Base-by-base conservation (phyloP, 2,329 filamentous ascomycete genomes). In the Cladobotryum protrusum region DNA sequence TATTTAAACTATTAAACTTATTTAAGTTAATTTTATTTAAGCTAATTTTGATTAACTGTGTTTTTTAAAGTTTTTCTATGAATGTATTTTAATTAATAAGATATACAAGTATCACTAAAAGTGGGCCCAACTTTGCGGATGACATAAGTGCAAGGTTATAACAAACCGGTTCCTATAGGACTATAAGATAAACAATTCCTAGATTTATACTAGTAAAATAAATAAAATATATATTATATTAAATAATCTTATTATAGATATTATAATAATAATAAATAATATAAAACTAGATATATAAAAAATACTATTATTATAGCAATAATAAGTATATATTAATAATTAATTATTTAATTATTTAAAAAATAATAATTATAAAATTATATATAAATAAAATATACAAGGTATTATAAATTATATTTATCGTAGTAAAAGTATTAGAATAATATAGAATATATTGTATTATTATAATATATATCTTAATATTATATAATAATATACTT, bases 321-420 rank as follows among this genome's bases (percentile, higher is more conserved):
- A 44, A 33, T 3, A 3, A 44, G 5, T 29, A 33, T 14, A 5
- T 52, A 52, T 48, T 14, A 50, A 42, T 49, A 54, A 49, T 43
- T 46, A 48, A 34, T 48, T 48, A 32, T 39, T 53, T 24, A 24
- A 24, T 7, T 24, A 24, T 24, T 24, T 24, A 24, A 24, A 24
- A 4, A 24, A 7, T 24, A 24, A 24, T 24, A 24, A 24, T 24
- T 24, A 24, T 24, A 24, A 24, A 4, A 24, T n/a, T 24, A 24
- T 24, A 24, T 24, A 24, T 24, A 24, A 24, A 24, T 36, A 13
- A 5, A 14, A 14, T 24, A 24, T 24, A 14, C 12, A 36, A 24
- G 20, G 4, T 4, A 36, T 36, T 36, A 14, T 14, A 36, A 36
- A 36, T 36, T 14, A 36, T 5, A 11, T 4, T 36, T 36, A 36